Conservation (phyloP, 192 early-diverging fungal species). For the Entomortierella chlamydospora region DNA sequence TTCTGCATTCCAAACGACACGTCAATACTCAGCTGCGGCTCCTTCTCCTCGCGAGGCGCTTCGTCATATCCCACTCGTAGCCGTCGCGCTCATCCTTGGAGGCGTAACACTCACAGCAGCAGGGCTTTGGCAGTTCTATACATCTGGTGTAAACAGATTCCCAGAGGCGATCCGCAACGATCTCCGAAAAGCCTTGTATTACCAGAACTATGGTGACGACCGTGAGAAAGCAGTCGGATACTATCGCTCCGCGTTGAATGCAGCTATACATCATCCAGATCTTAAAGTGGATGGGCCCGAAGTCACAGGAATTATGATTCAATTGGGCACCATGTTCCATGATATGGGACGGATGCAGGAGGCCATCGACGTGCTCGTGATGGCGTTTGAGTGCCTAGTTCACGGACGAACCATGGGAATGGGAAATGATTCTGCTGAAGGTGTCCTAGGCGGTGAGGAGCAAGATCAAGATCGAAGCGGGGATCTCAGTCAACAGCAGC, state of each 20-base stretch:
- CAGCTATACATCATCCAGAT: conserved; percentile 54
- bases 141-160: conserved; percentile 64
- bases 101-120: conserved; percentile 51
- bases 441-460: background rate
- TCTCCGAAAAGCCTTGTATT: conserved; percentile 66
- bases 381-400: conserved; percentile 57
- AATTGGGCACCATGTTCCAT: conserved; percentile 61
- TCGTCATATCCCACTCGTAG: conserved; percentile 13
- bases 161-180: conserved; percentile 61
- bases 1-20: background rate
- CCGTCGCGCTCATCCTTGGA: conserved; percentile 54
- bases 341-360: conserved; percentile 54
- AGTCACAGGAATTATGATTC: conserved; percentile 72
- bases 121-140: conserved; percentile 64
- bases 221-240: conserved; percentile 54
- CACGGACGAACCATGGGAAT: conserved; percentile 42
- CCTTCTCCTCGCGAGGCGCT: background rate
- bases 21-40: background rate
- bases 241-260: conserved; percentile 59
- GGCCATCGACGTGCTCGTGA: conserved; percentile 59
- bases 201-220: conserved; percentile 63
- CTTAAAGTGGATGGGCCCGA: conserved; percentile 59
- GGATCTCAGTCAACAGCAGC: background rate
- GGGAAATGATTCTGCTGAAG: conserved; percentile 2
- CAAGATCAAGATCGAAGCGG: background rate